A percentile compares a stretch with the other conserved stretches of the same genome.
Evolutionary conservation across 345 rosid species (phyloP).

Genomic region (Chamaenerion angustifolium): DNA sequence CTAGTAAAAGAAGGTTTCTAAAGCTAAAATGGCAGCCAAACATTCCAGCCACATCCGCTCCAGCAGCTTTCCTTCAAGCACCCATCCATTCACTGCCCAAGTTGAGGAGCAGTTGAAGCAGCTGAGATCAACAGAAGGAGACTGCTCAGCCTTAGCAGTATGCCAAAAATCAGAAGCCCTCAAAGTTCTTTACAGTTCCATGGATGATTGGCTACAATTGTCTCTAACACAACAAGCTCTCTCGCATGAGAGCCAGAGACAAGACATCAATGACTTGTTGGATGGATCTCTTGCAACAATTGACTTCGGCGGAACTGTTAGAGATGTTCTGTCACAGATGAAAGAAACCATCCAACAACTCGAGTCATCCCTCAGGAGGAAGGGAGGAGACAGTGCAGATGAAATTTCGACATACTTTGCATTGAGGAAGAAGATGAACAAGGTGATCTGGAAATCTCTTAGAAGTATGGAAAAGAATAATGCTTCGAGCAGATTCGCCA

Average conservation of each 20-base stretch:
- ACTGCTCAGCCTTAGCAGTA: conserved; percentile 1
- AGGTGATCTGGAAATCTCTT: not conserved
- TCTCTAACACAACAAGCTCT: conserved; percentile 6
- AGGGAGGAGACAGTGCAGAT: not conserved
- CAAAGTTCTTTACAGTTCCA: conserved; percentile 5
- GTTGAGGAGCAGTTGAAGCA: conserved; percentile 7
- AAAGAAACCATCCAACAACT: conserved; percentile 4
- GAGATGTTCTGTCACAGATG: conserved; percentile 3
- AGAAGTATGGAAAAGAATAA: not conserved
- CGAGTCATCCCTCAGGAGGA: conserved; percentile 3
- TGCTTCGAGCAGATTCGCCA: not conserved
- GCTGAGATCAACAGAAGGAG: conserved; percentile 2
- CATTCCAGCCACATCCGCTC: conserved; percentile 1
- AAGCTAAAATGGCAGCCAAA: conserved; percentile 1
- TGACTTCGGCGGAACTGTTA: conserved; percentile 6
- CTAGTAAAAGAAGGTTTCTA: not conserved
- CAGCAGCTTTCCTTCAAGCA: conserved; percentile 7
- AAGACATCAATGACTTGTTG: conserved; percentile 1
- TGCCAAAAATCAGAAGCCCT: conserved; percentile 8
- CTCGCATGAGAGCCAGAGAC: not conserved
- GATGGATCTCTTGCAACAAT: conserved; percentile 15
- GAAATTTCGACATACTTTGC: conserved; percentile 2
- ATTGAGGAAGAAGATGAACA: conserved; percentile 8
- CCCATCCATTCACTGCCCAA: not conserved
- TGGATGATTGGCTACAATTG: conserved; percentile 14